phyloP scores from a whole-genome alignment of 345 rosid genomes.

The Salix suchowensis region DNA sequence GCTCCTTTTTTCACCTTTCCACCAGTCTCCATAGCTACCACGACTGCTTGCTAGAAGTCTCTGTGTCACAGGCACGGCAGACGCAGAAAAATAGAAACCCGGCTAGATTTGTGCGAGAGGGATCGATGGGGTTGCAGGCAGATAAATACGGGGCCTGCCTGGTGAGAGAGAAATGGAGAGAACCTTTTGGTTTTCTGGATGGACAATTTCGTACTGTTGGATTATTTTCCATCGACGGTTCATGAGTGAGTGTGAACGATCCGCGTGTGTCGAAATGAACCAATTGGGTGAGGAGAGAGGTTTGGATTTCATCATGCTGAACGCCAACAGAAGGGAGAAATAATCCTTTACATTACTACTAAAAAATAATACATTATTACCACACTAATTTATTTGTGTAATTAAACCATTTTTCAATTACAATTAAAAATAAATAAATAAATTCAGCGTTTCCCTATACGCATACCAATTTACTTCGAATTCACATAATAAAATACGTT shows the following conservation, averaged over 20 bases:
- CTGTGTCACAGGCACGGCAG: not conserved
- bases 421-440: no score
- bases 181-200: conserved; percentile 4
- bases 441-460: no score
- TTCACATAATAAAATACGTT: no score
- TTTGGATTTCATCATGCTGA: not conserved
- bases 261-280: conserved; percentile 9
- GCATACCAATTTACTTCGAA: no score
- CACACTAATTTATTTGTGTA: no score
- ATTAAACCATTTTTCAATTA: no score
- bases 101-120: not conserved
- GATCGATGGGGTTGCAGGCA: not conserved
- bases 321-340: not conserved
- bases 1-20: conserved; percentile 39
- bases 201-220: conserved; percentile 14
- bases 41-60: no score
- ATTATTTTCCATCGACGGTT: conserved; percentile 3
- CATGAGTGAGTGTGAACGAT: conserved; percentile 10
- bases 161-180: not conserved
- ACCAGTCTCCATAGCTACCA: conserved; percentile 19
- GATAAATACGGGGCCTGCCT: conserved; percentile 3
- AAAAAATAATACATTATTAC: no score
- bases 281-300: conserved; percentile 12
- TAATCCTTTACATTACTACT: no score
- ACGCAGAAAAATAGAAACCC: not conserved